Percentiles rank a stretch among this genome's conserved stretches.
Conservation (phyloP, 495 filamentous ascomycete genomes). For the Parathielavia hyrcaniae region DNA sequence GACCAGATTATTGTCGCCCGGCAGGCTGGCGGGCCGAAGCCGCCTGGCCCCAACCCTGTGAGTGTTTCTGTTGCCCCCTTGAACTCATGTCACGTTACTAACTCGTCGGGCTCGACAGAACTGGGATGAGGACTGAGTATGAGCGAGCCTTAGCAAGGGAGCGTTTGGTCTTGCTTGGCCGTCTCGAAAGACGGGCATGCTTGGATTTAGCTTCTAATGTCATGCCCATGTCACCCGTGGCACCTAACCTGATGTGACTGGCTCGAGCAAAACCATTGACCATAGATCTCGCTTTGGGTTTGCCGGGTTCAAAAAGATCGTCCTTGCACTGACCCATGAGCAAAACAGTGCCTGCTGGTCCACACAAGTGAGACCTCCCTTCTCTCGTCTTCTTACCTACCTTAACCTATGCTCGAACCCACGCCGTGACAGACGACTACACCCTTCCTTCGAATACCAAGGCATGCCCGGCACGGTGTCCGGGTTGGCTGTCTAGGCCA, state of each 20-base stretch:
- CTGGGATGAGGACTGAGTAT: conserved; percentile 92
- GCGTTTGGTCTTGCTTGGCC: neutral
- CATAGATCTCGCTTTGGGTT: too few relatives aligned
- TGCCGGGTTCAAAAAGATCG: too few relatives aligned
- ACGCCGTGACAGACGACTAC: too few relatives aligned
- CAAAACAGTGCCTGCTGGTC: too few relatives aligned
- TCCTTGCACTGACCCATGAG: too few relatives aligned
- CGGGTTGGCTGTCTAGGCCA: too few relatives aligned
- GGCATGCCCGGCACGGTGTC: too few relatives aligned
- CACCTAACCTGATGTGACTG: neutral
- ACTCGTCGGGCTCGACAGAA: conserved; percentile 43
- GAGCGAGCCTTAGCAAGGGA: neutral
- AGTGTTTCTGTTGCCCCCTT: conserved; percentile 11
- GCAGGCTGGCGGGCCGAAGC: conserved; percentile 96
- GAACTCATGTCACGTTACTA: conserved; percentile 18
- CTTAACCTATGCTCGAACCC: too few relatives aligned
- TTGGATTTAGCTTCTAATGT: conserved; percentile 4
- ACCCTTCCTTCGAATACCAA: too few relatives aligned
- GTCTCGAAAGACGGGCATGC: neutral
- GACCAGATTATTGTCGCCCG: conserved; percentile 99
- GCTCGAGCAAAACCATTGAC: neutral
- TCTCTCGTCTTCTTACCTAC: too few relatives aligned
- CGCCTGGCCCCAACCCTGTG: conserved; percentile 77
- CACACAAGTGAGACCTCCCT: too few relatives aligned
- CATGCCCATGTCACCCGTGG: neutral